Evolutionary conservation across 345 rosid species (phyloP).

Genomic region (Lepidium didymum): DNA sequence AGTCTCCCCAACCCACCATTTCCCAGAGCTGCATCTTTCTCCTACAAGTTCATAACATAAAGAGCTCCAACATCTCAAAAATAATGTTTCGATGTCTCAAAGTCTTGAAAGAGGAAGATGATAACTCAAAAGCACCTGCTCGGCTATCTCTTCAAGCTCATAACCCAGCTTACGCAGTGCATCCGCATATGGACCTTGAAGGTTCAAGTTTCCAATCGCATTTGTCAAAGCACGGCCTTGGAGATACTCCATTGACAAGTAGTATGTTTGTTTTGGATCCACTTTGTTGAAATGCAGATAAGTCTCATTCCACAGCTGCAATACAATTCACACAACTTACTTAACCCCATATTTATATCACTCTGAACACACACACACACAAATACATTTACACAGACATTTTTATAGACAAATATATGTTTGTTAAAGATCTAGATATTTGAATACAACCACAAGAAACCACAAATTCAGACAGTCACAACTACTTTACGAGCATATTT

Average conservation of each 20-base stretch:
- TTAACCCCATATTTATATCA: neutral
- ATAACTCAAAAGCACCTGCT: conserved; percentile 49
- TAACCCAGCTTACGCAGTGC: conserved; percentile 75
- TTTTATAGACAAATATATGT: neutral
- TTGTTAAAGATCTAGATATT: conserved; percentile 5
- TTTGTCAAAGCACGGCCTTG: conserved; percentile 95
- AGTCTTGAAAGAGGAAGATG: neutral
- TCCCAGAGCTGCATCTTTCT: conserved; percentile 97
- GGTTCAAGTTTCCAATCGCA: conserved; percentile 70
- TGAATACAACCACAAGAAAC: neutral
- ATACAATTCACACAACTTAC: conserved; percentile 2
- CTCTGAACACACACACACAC: neutral
- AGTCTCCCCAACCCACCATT: conserved; percentile 98
- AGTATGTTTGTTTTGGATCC: conserved; percentile 89
- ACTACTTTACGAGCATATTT: neutral
- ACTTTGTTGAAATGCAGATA: conserved; percentile 66
- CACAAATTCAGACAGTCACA: neutral
- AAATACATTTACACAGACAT: conserved; percentile 28
- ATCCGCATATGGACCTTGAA: conserved; percentile 70
- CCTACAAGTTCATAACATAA: conserved; percentile 37
- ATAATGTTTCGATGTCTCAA: neutral
- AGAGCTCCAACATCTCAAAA: neutral
- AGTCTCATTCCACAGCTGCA: conserved; percentile 93
- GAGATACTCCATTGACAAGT: conserved; percentile 95
- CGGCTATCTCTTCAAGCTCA: conserved; percentile 76